Evolutionary conservation across 2,329 filamentous ascomycete species (phyloP).

Genomic region (Penicillium sp.): DNA sequence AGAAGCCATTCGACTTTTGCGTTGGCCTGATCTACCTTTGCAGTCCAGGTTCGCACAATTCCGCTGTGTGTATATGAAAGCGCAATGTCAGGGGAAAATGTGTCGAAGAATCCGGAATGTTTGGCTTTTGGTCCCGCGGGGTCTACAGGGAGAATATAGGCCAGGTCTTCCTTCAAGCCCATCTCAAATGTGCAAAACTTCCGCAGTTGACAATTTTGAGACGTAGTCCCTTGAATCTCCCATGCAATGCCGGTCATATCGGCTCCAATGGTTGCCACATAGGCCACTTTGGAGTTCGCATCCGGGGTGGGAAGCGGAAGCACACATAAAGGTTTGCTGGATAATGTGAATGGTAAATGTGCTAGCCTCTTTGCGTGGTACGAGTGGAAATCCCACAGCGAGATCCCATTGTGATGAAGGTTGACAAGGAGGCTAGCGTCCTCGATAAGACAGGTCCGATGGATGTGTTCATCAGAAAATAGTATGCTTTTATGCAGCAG

Average conservation of each 20-base stretch:
- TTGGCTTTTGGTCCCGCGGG: conserved; percentile 74
- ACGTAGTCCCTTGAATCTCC: conserved; percentile 67
- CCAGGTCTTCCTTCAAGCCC: conserved; percentile 54
- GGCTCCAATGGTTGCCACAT: conserved; percentile 81
- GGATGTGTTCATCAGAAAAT: conserved; percentile 69
- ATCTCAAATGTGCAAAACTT: conserved; percentile 75
- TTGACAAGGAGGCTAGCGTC: conserved; percentile 81
- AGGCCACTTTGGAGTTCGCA: conserved; percentile 58
- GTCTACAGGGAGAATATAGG: conserved; percentile 75
- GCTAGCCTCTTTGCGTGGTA: conserved; percentile 62
- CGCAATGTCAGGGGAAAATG: conserved; percentile 82
- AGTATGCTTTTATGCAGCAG: conserved; percentile 70
- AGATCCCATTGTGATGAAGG: conserved; percentile 69
- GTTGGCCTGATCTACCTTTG: conserved; percentile 65
- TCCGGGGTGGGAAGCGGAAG: conserved; percentile 68
- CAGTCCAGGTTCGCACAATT: conserved; percentile 81
- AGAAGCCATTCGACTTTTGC: conserved; percentile 75
- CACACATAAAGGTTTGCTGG: conserved; percentile 76
- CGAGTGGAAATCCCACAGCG: conserved; percentile 76
- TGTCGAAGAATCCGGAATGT: conserved; percentile 77
- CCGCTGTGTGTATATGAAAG: conserved; percentile 80
- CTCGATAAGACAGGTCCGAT: conserved; percentile 75
- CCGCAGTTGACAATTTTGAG: conserved; percentile 52
- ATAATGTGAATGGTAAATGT: conserved; percentile 59
- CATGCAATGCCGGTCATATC: conserved; percentile 78